These are phyloP conservation scores for Magnolia changhungtana DNA, from an alignment of 164 flowering plant genomes.

Conservation along the genomic window DNA sequence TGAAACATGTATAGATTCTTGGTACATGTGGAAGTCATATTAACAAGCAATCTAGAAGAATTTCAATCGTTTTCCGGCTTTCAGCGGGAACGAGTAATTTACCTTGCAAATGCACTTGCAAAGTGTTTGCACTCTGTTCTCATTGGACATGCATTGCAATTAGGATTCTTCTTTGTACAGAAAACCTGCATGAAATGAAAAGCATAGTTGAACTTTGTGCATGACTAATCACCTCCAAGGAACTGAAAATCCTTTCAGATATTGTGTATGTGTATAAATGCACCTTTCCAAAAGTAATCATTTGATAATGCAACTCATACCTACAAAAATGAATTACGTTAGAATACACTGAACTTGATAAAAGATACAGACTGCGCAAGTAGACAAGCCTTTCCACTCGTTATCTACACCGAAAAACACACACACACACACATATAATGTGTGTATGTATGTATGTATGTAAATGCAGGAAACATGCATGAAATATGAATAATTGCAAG, in stretches of 20 bases:
- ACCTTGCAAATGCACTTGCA: slow-evolving; percentile 87
- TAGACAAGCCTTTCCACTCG: neutral
- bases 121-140: slow-evolving; percentile 82
- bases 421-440: too few relatives aligned
- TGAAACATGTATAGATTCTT: neutral
- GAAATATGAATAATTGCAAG: neutral
- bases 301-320: slow-evolving; percentile 86
- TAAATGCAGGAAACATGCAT: neutral
- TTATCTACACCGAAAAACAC: neutral
- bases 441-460: neutral
- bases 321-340: slow-evolving; percentile 30
- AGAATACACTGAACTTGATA: slow-evolving; percentile 15
- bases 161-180: slow-evolving; percentile 81
- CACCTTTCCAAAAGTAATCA: slow-evolving; percentile 98
- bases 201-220: neutral
- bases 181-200: slow-evolving; percentile 52
- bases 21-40: neutral
- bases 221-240: neutral
- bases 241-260: neutral
- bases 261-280: neutral
- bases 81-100: neutral
- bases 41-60: neutral
- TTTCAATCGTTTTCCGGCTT: neutral
- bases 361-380: neutral
- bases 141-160: slow-evolving; percentile 87